phyloP scores from a whole-genome alignment of 2,329 filamentous ascomycete species.

The Fusarium mangiferae region DNA sequence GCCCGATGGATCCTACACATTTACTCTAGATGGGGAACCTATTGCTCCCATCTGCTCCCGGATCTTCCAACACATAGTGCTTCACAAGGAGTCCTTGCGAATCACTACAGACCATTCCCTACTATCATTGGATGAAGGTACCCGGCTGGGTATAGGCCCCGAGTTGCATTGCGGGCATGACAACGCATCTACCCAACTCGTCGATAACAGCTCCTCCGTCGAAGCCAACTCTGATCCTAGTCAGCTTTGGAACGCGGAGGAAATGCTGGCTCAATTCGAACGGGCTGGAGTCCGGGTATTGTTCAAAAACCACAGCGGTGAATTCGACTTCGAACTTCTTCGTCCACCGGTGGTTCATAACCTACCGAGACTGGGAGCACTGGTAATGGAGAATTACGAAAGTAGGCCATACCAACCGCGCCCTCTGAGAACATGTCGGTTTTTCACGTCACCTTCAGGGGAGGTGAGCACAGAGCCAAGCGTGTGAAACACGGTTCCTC shows the following conservation, averaged over 20 bases:
- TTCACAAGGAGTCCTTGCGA: neutral
- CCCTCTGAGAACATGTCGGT: neutral
- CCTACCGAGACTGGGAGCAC: fast-evolving
- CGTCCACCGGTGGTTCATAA: neutral
- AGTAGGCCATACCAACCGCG: neutral
- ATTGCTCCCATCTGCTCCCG: neutral
- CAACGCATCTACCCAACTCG: neutral
- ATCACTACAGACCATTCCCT: too few species aligned
- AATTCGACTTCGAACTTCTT: too few species aligned
- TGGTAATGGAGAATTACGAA: neutral
- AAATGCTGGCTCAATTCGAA: neutral
- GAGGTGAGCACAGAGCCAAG: neutral
- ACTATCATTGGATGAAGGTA: too few species aligned
- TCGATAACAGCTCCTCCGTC: neutral
- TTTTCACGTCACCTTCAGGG: neutral
- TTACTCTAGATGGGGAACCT: neutral
- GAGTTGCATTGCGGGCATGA: neutral
- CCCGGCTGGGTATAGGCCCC: too few species aligned
- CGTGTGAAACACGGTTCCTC: fast-evolving
- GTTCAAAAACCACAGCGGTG: too few species aligned
- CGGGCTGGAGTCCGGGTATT: too few species aligned
- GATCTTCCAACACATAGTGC: neutral
- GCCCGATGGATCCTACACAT: neutral
- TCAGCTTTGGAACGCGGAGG: neutral
- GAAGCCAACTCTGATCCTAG: neutral